Evolutionary conservation across 306 rosid genomes (phyloP).

Genomic region (Calophaca sinica): DNA sequence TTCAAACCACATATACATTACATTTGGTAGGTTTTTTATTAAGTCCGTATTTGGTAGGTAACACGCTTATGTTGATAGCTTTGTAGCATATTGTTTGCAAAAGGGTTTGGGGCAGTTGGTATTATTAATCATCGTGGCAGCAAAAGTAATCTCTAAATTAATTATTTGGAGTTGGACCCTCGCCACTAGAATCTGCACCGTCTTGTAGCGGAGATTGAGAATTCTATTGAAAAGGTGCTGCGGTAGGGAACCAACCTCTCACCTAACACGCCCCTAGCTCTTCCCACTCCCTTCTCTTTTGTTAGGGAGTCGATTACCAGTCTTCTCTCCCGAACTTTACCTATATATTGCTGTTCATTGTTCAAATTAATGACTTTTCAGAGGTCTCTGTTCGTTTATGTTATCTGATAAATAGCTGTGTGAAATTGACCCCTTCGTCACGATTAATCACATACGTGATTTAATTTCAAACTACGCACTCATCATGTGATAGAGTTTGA

Average conservation of each 20-base stretch:
- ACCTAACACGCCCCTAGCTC: constrained; percentile 40
- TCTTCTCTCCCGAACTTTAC: neutral
- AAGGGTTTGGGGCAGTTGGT: neutral
- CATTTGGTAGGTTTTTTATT: too few species aligned
- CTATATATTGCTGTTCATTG: neutral
- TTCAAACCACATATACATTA: too few species aligned
- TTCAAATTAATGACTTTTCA: neutral
- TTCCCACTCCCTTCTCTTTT: neutral
- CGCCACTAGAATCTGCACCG: neutral
- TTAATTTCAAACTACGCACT: neutral
- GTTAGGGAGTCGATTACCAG: neutral
- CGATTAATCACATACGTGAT: neutral
- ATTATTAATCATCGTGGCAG: neutral
- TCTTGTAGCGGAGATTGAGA: neutral
- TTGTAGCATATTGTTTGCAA: neutral
- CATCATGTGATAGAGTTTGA: constrained; percentile 38
- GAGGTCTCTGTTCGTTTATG: neutral
- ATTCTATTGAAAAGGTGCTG: constrained; percentile 1
- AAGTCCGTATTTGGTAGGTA: neutral
- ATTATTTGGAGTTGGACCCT: neutral
- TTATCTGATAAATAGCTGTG: too few species aligned
- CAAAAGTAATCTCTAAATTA: neutral
- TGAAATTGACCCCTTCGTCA: neutral
- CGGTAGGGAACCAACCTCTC: constrained; percentile 39
- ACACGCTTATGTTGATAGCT: too few species aligned